A percentile compares a stretch with the other conserved stretches of the same genome.
phyloP scores from a whole-genome alignment of 176 grass and related monocot species.

The Typha latifolia region DNA sequence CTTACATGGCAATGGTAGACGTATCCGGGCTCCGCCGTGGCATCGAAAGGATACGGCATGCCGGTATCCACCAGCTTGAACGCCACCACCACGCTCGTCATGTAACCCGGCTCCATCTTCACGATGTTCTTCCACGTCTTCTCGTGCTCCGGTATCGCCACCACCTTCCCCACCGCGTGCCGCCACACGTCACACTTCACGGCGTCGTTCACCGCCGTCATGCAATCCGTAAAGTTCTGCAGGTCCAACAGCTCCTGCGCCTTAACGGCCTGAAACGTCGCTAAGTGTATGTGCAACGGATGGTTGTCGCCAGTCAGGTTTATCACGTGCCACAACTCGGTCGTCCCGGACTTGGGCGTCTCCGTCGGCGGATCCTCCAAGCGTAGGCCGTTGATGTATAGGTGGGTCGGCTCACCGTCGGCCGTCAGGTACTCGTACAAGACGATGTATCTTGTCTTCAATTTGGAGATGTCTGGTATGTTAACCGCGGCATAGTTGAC shows the following conservation, averaged over 20 bases:
- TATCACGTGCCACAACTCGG: constrained; percentile 6
- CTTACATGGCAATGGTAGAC: constrained; percentile 25
- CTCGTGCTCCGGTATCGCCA: constrained; percentile 12
- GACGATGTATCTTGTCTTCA: too few species aligned
- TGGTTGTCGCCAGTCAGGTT: constrained; percentile 2
- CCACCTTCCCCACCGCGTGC: constrained; percentile 11
- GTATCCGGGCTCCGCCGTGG: constrained; percentile 19
- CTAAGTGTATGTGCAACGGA: not conserved
- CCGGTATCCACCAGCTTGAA: constrained; percentile 20
- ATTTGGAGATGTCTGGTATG: too few species aligned
- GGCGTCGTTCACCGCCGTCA: constrained; percentile 18
- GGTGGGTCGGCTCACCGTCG: not conserved
- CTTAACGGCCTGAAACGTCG: too few species aligned
- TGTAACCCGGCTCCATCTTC: constrained; percentile 20
- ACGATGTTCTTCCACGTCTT: constrained; percentile 33
- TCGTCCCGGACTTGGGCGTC: not conserved
- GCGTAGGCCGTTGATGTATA: constrained; percentile 1
- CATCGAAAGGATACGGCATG: constrained; percentile 21
- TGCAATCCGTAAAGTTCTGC: not conserved
- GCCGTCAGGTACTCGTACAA: not conserved
- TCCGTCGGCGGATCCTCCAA: not conserved
- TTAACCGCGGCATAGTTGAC: not conserved
- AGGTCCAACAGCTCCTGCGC: too few species aligned
- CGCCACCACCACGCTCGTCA: constrained; percentile 19
- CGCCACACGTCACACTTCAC: constrained; percentile 5